Base-by-base conservation (phyloP, 1,284 basidiomycete species). In the Xerocomus alliaceus region DNA sequence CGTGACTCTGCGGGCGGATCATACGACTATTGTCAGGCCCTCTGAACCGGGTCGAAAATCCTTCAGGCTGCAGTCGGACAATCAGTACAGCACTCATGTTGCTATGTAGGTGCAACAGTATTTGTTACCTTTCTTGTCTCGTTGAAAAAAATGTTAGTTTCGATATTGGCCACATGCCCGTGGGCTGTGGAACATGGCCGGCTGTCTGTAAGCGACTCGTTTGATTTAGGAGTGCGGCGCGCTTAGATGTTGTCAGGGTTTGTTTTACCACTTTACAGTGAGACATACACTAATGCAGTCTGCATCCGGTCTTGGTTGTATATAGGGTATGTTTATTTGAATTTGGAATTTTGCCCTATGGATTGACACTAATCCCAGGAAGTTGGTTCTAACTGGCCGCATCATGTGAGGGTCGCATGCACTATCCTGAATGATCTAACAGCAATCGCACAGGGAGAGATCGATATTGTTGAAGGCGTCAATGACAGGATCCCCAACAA, bases 401-500 rank as follows among this genome's bases (percentile, higher is more conserved):
- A 62, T 32, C 29, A 41, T 13, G 69, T 60, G 41, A 47, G 61
- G 7, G 10, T 12, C 11, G 15, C 9, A 9, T 39, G 13, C 11
- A 31, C 12, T 2, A 4, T 32, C 10, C 18, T 47, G 7, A n/a
- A 11, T 22, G 7, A 18, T 47, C 51, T 53, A 6, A 68, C 8
- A 1, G 18, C 29, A 37, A 15, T 18, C 17, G 1, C 24, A 31
- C 35, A 76, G 74, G 71, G 87, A 1, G 86, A 91, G 72, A 81
- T 90, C 28, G 89, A 91, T 73, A 87, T 91, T 51, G 57, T 91
- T 18, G 90, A 91, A 73, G 89, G 85, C 17, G 84, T 89, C 39
- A 90, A 91, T 67, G 81, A 84, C 66, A 73, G 80, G 65, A 71
- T 73, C 0, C 80, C 85, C 15, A 86, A 92, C 69, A 78, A 80